Conservation (phyloP, 768 basidiomycete species). For the Favolaschia claudopus region DNA sequence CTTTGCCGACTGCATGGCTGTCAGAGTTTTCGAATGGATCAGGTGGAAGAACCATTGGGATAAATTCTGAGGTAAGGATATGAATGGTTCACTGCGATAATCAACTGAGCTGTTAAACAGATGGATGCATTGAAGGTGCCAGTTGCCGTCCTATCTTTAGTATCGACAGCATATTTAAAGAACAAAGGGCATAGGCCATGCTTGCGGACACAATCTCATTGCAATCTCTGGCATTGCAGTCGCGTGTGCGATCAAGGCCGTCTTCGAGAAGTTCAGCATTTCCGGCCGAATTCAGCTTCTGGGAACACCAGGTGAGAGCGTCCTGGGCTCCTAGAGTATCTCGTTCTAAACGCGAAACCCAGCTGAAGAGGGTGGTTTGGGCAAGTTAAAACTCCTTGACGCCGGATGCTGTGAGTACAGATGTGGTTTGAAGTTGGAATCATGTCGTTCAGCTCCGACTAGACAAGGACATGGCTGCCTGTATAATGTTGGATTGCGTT, state of each 20-base stretch:
- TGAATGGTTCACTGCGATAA: slow-evolving; percentile 24
- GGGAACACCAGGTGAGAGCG: slow-evolving; percentile 73
- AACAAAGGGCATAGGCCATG: slow-evolving; percentile 65
- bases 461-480: slow-evolving; percentile 79
- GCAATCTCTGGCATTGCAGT: slow-evolving; percentile 79
- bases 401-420: slow-evolving; percentile 44
- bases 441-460: slow-evolving; percentile 37
- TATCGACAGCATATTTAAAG: background rate
- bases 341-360: background rate
- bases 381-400: slow-evolving; percentile 75
- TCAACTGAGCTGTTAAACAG: slow-evolving; percentile 32
- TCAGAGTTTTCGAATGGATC: slow-evolving; percentile 70
- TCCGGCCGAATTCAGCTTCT: slow-evolving; percentile 74
- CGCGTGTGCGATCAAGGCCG: slow-evolving; percentile 71
- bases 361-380: slow-evolving; percentile 84
- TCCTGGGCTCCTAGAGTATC: background rate
- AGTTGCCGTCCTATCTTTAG: slow-evolving; percentile 7
- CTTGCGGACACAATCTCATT: slow-evolving; percentile 86
- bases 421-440: background rate
- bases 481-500: slow-evolving; percentile 64
- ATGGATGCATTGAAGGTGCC: slow-evolving; percentile 64
- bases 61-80: slow-evolving; percentile 76
- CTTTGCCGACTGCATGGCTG: slow-evolving; percentile 77
- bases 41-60: slow-evolving; percentile 75
- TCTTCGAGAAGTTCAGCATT: slow-evolving; percentile 66